These are phyloP conservation scores for Eragrostis curvula DNA, from an alignment of 176 grass and related monocot species.

Conservation along the genomic window DNA sequence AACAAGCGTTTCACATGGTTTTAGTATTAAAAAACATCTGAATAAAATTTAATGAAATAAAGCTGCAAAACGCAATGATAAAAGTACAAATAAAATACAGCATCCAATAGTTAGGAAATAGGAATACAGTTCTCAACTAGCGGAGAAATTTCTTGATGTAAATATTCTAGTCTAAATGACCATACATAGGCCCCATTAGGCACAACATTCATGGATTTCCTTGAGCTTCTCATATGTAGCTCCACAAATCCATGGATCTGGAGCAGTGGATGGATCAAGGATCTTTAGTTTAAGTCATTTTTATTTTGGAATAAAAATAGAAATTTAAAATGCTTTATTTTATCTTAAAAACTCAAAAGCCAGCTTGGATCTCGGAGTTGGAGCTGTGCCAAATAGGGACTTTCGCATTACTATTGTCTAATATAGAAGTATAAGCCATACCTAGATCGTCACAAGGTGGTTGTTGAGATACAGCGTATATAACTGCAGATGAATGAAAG, in stretches of 20 bases:
- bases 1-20: not conserved
- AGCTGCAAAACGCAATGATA: slow-evolving; percentile 22
- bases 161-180: not conserved
- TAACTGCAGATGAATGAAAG: slow-evolving; percentile 70
- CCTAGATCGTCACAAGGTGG: slow-evolving; percentile 79
- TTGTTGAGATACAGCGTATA: slow-evolving; percentile 82
- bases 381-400: no score
- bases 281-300: no score
- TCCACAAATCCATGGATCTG: no score
- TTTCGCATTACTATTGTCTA: slow-evolving; percentile 2
- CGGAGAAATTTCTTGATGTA: not conserved
- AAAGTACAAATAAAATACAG: slow-evolving; percentile 9
- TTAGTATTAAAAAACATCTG: not conserved
- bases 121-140: slow-evolving; percentile 8
- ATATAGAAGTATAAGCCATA: slow-evolving; percentile 36
- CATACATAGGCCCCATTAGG: not conserved
- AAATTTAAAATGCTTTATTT: no score
- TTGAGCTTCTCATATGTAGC: no score
- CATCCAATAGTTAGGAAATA: not conserved
- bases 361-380: no score
- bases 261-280: no score
- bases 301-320: no score
- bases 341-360: no score
- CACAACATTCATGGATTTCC: no score
- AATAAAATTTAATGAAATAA: slow-evolving; percentile 27